Conservation (phyloP, 495 filamentous ascomycete species). For the Cudoniella acicularis region DNA sequence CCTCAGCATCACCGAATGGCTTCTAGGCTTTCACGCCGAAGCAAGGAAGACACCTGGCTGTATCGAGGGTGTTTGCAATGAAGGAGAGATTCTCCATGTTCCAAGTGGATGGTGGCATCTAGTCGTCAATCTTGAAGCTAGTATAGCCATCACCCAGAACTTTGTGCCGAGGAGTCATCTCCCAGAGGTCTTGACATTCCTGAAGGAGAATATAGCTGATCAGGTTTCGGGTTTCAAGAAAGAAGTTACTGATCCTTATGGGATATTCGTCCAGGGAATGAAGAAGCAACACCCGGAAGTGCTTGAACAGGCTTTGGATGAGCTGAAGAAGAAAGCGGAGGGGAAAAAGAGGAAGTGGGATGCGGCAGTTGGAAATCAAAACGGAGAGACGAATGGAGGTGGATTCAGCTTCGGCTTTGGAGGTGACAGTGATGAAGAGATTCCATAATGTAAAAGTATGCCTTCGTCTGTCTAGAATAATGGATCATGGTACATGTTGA, state of each 20-base stretch:
- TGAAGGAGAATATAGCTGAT: conserved; percentile 68
- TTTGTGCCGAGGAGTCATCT: conserved; percentile 83
- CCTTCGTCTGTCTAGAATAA: neutral
- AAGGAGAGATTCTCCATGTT: conserved; percentile 90
- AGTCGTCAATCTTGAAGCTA: conserved; percentile 80
- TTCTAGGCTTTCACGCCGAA: conserved; percentile 86
- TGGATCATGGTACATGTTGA: neutral
- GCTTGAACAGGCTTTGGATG: conserved; percentile 57
- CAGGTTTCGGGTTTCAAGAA: conserved; percentile 84
- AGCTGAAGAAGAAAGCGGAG: conserved; percentile 57
- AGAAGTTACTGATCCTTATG: conserved; percentile 69
- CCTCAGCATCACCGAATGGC: conserved; percentile 93
- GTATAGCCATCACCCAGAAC: conserved; percentile 93
- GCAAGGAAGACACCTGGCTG: conserved; percentile 76
- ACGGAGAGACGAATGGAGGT: conserved; percentile 36
- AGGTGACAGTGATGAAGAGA: conserved; percentile 55
- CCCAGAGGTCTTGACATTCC: conserved; percentile 70
- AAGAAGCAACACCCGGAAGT: conserved; percentile 58
- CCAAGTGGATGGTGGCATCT: conserved; percentile 95
- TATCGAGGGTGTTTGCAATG: conserved; percentile 78
- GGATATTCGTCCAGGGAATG: conserved; percentile 71
- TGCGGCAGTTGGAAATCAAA: conserved; percentile 50
- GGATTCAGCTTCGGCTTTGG: conserved; percentile 76
- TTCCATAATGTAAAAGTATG: conserved; percentile 29
- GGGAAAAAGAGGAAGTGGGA: conserved; percentile 86